Evolutionary conservation across 257 asterid species (phyloP).

Genomic region (Asclepias syriaca): DNA sequence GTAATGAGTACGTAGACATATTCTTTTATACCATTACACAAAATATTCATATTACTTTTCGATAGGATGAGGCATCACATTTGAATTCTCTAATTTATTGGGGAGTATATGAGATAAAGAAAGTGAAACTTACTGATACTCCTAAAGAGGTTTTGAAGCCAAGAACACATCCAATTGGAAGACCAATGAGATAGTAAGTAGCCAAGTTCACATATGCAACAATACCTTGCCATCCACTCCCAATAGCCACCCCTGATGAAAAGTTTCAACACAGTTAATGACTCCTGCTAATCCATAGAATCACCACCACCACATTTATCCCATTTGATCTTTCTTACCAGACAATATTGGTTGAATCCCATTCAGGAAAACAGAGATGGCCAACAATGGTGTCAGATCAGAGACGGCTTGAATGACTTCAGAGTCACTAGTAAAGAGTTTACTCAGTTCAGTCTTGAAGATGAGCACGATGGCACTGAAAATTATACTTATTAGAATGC

Average conservation of each 20-base stretch:
- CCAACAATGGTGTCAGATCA: slow-evolving; percentile 25
- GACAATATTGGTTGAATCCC: slow-evolving; percentile 32
- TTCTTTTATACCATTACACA: too few species aligned
- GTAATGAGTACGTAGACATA: too few species aligned
- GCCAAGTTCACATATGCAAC: slow-evolving; percentile 27
- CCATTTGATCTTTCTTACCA: slow-evolving; percentile 12
- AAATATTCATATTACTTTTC: neutral
- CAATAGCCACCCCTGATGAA: slow-evolving; percentile 29
- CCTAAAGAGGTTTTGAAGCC: slow-evolving; percentile 30
- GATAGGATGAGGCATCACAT: neutral
- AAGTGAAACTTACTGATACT: slow-evolving; percentile 20
- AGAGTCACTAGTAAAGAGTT: slow-evolving; percentile 27
- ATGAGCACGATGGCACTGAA: slow-evolving; percentile 22
- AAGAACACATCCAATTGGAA: slow-evolving; percentile 26
- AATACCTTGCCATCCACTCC: slow-evolving; percentile 36
- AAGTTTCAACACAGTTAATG: neutral
- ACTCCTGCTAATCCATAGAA: neutral
- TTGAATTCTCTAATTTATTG: neutral
- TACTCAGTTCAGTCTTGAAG: slow-evolving; percentile 24
- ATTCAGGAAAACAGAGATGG: slow-evolving; percentile 28
- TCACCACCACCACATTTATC: neutral
- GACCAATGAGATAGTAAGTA: slow-evolving; percentile 26
- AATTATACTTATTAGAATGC: slow-evolving; percentile 20
- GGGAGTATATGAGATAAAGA: too few species aligned
- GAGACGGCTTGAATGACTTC: slow-evolving; percentile 22